Conservation (phyloP, 129 eudicot genomes). For the Kitagawia praeruptora region DNA sequence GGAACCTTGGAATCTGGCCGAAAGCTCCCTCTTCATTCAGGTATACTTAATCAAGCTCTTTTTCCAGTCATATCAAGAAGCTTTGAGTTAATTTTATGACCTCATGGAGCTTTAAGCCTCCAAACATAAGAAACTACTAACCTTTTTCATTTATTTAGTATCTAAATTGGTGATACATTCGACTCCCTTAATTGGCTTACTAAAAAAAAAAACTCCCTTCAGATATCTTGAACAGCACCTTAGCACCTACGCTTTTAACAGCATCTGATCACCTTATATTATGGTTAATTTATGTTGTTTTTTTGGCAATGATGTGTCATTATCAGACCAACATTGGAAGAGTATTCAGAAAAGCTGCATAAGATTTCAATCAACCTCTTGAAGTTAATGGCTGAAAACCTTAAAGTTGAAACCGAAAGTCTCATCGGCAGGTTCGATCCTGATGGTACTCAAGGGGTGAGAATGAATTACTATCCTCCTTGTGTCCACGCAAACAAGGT, state of each 20-base stretch:
- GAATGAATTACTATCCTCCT: constrained; percentile 12
- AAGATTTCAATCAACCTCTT: background rate
- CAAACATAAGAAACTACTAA: no score
- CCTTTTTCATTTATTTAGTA: background rate
- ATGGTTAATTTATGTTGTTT: background rate
- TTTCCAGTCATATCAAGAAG: background rate
- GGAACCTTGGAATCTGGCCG: background rate
- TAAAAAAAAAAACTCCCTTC: background rate
- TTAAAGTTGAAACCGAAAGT: background rate
- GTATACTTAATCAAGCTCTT: background rate
- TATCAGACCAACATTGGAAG: constrained; percentile 5
- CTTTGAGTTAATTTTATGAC: background rate
- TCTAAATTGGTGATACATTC: background rate
- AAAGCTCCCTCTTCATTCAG: constrained; percentile 9
- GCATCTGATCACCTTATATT: background rate
- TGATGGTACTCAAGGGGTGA: constrained; percentile 1
- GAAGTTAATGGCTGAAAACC: constrained; percentile 2
- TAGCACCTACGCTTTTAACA: background rate
- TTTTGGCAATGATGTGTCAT: background rate
- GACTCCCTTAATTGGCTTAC: background rate
- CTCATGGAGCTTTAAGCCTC: background rate
- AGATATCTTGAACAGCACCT: background rate
- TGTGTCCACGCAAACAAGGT: constrained; percentile 7
- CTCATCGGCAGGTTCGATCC: background rate
- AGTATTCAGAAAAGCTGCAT: constrained; percentile 1